Evolutionary conservation across 768 basidiomycete genomes (phyloP).

Genomic region (Tremella fuciformis): DNA sequence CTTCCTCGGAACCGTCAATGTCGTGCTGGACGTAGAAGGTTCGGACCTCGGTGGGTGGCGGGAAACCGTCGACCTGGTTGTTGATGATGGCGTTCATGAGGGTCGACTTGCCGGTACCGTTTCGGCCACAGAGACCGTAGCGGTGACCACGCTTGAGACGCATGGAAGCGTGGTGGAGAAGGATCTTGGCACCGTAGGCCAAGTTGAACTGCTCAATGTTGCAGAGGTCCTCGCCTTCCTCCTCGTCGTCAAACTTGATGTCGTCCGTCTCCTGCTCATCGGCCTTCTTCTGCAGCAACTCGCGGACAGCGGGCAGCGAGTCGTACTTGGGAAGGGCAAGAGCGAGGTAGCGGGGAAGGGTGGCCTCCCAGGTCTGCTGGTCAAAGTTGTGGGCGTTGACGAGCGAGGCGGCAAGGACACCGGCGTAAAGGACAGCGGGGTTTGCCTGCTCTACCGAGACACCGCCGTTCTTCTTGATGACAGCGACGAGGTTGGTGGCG

Average conservation of each 20-base stretch:
- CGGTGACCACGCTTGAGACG: constrained; percentile 98
- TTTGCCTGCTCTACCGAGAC: constrained; percentile 59
- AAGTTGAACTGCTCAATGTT: constrained; percentile 95
- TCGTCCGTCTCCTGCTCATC: constrained; percentile 68
- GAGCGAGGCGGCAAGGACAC: constrained; percentile 77
- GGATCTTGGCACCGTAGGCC: constrained; percentile 97
- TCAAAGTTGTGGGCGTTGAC: constrained; percentile 91
- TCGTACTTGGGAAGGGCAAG: constrained; percentile 67
- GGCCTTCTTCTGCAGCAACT: constrained; percentile 88
- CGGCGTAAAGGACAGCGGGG: constrained; percentile 67
- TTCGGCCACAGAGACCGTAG: constrained; percentile 97
- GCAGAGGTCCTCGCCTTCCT: constrained; percentile 97
- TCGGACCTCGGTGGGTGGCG: constrained; percentile 91
- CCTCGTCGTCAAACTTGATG: constrained; percentile 72
- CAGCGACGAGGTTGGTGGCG: constrained; percentile 63
- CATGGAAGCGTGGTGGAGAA: constrained; percentile 92
- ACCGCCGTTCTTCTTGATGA: constrained; percentile 81
- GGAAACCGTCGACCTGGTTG: constrained; percentile 93
- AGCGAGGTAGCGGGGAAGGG: constrained; percentile 69
- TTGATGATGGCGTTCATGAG: constrained; percentile 53
- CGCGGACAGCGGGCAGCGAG: constrained; percentile 65
- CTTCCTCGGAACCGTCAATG: constrained; percentile 91
- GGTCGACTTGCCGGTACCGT: constrained; percentile 84
- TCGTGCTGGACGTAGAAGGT: constrained; percentile 99
- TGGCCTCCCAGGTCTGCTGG: constrained; percentile 74